Evolutionary conservation across 2,329 filamentous ascomycete species (phyloP).

Genomic region (Beauveria varroae): DNA sequence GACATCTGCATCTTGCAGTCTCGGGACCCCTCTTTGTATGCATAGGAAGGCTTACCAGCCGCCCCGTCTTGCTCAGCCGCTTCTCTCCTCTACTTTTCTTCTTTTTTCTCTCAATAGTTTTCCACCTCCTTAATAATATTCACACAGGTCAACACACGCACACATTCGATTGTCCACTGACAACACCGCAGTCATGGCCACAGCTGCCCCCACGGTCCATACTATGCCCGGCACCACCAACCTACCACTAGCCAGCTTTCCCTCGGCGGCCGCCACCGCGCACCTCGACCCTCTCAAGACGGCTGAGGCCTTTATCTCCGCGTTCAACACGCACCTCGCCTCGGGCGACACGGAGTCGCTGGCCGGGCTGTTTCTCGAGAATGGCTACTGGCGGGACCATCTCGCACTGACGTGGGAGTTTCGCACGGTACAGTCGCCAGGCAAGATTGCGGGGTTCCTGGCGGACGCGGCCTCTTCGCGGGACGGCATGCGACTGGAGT

Average conservation of each 20-base stretch:
- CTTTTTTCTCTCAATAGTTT: not conserved
- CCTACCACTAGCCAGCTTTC: slow-evolving; percentile 6
- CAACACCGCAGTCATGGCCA: not conserved
- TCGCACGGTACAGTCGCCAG: slow-evolving; percentile 30
- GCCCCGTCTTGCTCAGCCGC: too few species aligned
- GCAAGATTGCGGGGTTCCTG: slow-evolving; percentile 8
- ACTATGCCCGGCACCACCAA: slow-evolving; percentile 9
- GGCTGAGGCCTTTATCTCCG: not conserved
- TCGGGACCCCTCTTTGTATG: not conserved
- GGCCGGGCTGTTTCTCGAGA: slow-evolving; percentile 23
- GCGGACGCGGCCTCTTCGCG: not conserved
- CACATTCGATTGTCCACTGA: not conserved
- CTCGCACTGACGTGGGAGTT: slow-evolving; percentile 45
- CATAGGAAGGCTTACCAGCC: not conserved
- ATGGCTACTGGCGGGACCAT: slow-evolving; percentile 48
- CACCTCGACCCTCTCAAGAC: not conserved
- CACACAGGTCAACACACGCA: not conserved
- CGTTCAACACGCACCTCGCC: slow-evolving; percentile 7
- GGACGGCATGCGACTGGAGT: slow-evolving; percentile 3
- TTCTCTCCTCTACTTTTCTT: not conserved
- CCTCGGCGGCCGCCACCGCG: not conserved
- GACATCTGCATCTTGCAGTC: not conserved
- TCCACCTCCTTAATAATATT: too few species aligned
- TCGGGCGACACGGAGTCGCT: slow-evolving; percentile 14
- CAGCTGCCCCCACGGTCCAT: slow-evolving; percentile 6